phyloP scores from a whole-genome alignment of 495 filamentous ascomycete genomes.

The Tetracladium setigerum region DNA sequence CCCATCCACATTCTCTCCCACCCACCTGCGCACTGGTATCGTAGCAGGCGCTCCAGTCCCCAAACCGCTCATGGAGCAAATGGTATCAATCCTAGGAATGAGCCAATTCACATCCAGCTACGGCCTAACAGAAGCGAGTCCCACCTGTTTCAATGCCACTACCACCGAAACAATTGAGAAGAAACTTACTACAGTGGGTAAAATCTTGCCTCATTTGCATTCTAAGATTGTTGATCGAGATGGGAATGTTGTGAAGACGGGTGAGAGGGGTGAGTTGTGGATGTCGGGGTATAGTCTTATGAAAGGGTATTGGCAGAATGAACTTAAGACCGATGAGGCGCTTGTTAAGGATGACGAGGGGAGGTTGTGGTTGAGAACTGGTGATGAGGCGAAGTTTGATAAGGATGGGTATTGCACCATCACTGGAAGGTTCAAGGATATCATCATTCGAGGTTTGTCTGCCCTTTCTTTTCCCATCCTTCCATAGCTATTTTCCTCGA shows the following conservation, averaged over 20 bases:
- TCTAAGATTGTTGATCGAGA: slow-evolving; percentile 56
- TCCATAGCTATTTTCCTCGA: too few relatives aligned
- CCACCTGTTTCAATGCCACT: slow-evolving; percentile 65
- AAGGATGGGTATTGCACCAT: slow-evolving; percentile 54
- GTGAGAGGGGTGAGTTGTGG: slow-evolving; percentile 55
- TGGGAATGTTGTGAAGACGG: slow-evolving; percentile 48
- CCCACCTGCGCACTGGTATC: slow-evolving; percentile 54
- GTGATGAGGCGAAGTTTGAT: slow-evolving; percentile 61
- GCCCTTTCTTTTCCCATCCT: too few relatives aligned
- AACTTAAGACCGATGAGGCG: slow-evolving; percentile 57
- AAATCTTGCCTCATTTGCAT: slow-evolving; percentile 54
- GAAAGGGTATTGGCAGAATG: slow-evolving; percentile 65
- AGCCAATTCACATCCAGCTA: slow-evolving; percentile 62
- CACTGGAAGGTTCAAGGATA: slow-evolving; percentile 56
- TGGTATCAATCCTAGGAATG: slow-evolving; percentile 56
- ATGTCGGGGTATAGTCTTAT: slow-evolving; percentile 63
- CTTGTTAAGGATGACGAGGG: slow-evolving; percentile 49
- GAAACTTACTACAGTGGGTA: slow-evolving; percentile 53
- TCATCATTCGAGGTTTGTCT: slow-evolving; percentile 45
- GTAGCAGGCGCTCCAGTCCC: slow-evolving; percentile 63
- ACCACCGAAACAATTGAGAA: slow-evolving; percentile 52
- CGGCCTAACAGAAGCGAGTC: slow-evolving; percentile 58
- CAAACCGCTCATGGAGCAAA: slow-evolving; percentile 51
- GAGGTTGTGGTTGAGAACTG: slow-evolving; percentile 58
- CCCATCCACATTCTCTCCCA: slow-evolving; percentile 37